Evolutionary conservation across 768 basidiomycete genomes (phyloP).

Genomic region (Asterophora lycoperdoides): DNA sequence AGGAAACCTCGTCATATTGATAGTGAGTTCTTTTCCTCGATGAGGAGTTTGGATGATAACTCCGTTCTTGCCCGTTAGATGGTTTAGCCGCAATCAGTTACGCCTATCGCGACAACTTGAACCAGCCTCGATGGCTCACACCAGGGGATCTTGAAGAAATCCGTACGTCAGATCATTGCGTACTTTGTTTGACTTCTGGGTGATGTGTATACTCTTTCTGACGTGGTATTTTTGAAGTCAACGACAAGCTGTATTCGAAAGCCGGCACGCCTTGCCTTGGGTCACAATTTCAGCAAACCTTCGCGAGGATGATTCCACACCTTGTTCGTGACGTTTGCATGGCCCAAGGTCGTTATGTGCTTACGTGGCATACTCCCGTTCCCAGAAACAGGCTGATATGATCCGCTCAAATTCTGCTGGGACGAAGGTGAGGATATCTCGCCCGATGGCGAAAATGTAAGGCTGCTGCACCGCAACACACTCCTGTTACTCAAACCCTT

Average conservation of each 20-base stretch:
- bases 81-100: neutral
- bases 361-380: neutral
- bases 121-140: neutral
- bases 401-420: conserved; percentile 1
- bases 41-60: too few relatives aligned
- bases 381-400: conserved; percentile 4
- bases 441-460: neutral
- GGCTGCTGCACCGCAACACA: neutral
- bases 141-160: neutral
- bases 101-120: neutral
- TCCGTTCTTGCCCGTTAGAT: neutral
- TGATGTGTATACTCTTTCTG: too few relatives aligned
- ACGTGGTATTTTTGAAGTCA: too few relatives aligned
- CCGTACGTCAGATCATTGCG: neutral
- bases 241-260: neutral
- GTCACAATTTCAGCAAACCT: neutral
- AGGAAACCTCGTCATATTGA: conserved; percentile 12
- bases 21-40: conserved; percentile 4
- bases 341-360: neutral
- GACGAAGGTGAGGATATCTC: neutral
- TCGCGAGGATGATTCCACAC: neutral
- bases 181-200: too few relatives aligned
- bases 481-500: too few relatives aligned
- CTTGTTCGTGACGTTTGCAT: neutral
- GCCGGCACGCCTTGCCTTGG: neutral